Evolutionary conservation across 305 asterid genomes (phyloP).

Genomic region (Fraxinus velutina): DNA sequence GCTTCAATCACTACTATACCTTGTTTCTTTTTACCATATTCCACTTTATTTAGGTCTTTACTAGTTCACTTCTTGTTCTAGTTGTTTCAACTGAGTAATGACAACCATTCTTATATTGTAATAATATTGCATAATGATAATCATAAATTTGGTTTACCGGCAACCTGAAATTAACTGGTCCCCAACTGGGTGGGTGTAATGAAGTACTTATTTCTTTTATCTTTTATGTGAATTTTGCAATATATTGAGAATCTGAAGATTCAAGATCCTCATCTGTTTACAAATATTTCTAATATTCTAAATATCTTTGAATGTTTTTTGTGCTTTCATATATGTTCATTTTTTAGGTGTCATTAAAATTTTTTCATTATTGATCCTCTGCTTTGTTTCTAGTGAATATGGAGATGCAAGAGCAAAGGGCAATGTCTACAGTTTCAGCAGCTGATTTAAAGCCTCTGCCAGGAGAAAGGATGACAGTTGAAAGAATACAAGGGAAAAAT

Average conservation of each 20-base stretch:
- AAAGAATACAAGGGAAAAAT: slow-evolving; percentile 62
- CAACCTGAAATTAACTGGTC: slow-evolving; percentile 8
- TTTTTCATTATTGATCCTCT: slow-evolving; percentile 15
- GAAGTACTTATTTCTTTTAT: not conserved
- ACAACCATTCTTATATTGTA: not conserved
- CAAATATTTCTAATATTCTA: not conserved
- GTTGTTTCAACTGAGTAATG: not conserved
- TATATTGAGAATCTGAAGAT: not conserved
- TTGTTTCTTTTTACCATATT: not conserved
- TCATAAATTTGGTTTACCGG: not conserved
- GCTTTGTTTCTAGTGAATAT: slow-evolving; percentile 42
- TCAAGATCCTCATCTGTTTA: slow-evolving; percentile 7
- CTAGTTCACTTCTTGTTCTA: slow-evolving; percentile 2
- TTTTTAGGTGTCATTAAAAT: slow-evolving; percentile 8
- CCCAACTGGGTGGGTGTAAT: slow-evolving; percentile 12
- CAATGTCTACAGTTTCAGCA: slow-evolving; percentile 43
- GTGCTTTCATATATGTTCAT: slow-evolving; percentile 16
- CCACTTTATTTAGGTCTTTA: not conserved
- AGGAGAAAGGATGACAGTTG: slow-evolving; percentile 52
- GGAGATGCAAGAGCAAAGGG: slow-evolving; percentile 68
- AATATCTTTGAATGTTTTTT: not conserved
- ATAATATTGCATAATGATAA: not conserved
- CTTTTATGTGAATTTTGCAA: not conserved
- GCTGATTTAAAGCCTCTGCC: slow-evolving; percentile 71
- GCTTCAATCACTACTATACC: not conserved